phyloP scores from a whole-genome alignment of 2,329 filamentous ascomycete genomes.

The Xylaria arbuscula region DNA sequence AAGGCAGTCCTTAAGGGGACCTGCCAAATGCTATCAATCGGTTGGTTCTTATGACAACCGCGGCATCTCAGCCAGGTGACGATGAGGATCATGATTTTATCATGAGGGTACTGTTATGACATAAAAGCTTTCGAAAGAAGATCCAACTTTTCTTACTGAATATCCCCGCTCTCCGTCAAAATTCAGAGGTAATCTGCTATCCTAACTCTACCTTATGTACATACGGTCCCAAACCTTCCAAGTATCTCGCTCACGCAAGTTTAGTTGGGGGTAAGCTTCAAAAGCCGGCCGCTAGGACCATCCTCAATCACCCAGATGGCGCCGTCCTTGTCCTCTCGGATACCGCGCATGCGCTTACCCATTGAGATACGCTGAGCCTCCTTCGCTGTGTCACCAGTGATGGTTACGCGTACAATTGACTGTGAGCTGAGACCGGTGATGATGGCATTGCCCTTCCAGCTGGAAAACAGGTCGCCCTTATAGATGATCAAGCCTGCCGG shows the following conservation, averaged over 20 bases:
- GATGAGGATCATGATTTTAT: too few species aligned
- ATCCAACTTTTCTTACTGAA: too few species aligned
- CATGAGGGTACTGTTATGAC: too few species aligned
- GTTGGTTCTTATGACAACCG: too few species aligned
- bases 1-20: too few species aligned
- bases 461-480: slow-evolving; percentile 30
- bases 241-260: slow-evolving; percentile 24
- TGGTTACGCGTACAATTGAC: slow-evolving; percentile 27
- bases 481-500: slow-evolving; percentile 35
- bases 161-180: too few species aligned
- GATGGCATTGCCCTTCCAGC: slow-evolving; percentile 34
- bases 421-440: slow-evolving; percentile 29
- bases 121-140: too few species aligned
- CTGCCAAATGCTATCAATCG: too few species aligned
- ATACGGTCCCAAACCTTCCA: slow-evolving; percentile 25
- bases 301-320: slow-evolving; percentile 36
- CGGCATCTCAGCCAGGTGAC: too few species aligned
- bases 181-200: too few species aligned
- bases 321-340: slow-evolving; percentile 35
- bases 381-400: slow-evolving; percentile 33
- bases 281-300: slow-evolving; percentile 29
- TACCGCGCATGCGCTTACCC: slow-evolving; percentile 35
- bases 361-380: slow-evolving; percentile 36
- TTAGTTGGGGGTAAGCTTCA: slow-evolving; percentile 36
- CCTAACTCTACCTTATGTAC: slow-evolving; percentile 27